Conservation (phyloP, 225 moss, liverwort and hornwort species). For the Physcomitrellopsis africana region DNA sequence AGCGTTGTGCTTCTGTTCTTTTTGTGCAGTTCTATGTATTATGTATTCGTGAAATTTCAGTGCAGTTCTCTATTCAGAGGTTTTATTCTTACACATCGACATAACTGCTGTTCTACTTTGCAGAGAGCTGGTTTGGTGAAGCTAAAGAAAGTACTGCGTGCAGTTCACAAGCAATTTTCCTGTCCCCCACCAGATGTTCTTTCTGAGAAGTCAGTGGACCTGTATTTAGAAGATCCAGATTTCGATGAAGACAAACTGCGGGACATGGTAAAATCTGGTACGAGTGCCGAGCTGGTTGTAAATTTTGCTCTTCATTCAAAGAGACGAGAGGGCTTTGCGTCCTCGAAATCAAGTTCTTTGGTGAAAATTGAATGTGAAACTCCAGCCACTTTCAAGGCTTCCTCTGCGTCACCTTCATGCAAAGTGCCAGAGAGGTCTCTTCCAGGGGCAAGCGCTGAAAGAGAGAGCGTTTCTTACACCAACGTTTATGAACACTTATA, state of each 20-base stretch:
- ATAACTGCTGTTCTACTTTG: slow-evolving; percentile 31
- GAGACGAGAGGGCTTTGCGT: slow-evolving; percentile 36
- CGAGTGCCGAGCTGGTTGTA: slow-evolving; percentile 52
- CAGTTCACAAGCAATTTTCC: slow-evolving; percentile 93
- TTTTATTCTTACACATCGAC: slow-evolving; percentile 17
- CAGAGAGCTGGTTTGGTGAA: slow-evolving; percentile 91
- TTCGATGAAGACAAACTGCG: slow-evolving; percentile 79
- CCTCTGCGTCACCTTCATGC: slow-evolving; percentile 38
- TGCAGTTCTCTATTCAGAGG: slow-evolving; percentile 1
- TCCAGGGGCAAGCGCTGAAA: slow-evolving; percentile 40
- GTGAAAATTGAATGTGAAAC: slow-evolving; percentile 42
- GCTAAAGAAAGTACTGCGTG: slow-evolving; percentile 87
- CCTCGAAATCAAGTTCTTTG: slow-evolving; percentile 32
- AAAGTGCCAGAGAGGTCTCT: slow-evolving; percentile 28
- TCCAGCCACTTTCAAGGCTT: slow-evolving; percentile 39
- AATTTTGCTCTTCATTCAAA: slow-evolving; percentile 56
- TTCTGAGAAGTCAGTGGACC: slow-evolving; percentile 69
- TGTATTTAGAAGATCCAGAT: slow-evolving; percentile 80
- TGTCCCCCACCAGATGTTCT: slow-evolving; percentile 73
- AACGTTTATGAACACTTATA: slow-evolving; percentile 87
- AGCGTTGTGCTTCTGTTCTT: slow-evolving; percentile 27
- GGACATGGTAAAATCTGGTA: slow-evolving; percentile 60
- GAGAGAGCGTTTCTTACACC: slow-evolving; percentile 52
- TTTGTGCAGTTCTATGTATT: slow-evolving; percentile 19
- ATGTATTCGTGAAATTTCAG: not conserved